These are phyloP conservation scores for Gossypium davidsonii DNA, from an alignment of 441 rosid species.

Conservation along the genomic window DNA sequence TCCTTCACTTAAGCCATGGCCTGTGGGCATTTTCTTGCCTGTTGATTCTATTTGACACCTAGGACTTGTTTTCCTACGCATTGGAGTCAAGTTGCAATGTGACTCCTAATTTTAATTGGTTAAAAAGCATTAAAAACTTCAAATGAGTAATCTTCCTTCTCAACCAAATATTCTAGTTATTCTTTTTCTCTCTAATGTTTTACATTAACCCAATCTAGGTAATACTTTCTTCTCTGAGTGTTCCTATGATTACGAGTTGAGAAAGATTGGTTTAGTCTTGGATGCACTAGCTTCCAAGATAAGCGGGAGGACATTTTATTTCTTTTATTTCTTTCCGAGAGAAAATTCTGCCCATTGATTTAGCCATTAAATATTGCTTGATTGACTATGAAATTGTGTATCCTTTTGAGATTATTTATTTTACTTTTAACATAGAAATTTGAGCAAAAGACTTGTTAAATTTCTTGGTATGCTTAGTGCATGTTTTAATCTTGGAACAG, in stretches of 20 bases:
- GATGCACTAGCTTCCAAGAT: constrained; percentile 5
- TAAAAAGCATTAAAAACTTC: background rate
- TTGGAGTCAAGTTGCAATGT: background rate
- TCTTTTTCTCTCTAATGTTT: background rate
- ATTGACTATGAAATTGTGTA: background rate
- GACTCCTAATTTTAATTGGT: background rate
- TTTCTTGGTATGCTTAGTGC: constrained; percentile 11
- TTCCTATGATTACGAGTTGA: background rate
- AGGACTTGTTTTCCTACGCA: background rate
- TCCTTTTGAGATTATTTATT: background rate
- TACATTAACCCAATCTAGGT: background rate
- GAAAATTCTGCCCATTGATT: background rate
- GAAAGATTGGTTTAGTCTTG: background rate
- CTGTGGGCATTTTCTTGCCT: background rate
- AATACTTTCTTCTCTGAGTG: background rate
- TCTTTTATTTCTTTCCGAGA: background rate
- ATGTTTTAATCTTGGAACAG: constrained; percentile 32
- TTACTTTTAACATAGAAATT: background rate
- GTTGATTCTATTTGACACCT: background rate
- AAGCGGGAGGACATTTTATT: background rate
- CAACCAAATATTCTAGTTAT: background rate
- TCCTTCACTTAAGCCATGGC: background rate
- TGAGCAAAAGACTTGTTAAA: background rate
- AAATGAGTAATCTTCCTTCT: constrained; percentile 1
- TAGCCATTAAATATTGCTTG: background rate